Evolutionary conservation across 2,329 filamentous ascomycete genomes (phyloP), one percentile per base, ranked within the genome.

Genomic region (Cyphellophora europaea): DNA sequence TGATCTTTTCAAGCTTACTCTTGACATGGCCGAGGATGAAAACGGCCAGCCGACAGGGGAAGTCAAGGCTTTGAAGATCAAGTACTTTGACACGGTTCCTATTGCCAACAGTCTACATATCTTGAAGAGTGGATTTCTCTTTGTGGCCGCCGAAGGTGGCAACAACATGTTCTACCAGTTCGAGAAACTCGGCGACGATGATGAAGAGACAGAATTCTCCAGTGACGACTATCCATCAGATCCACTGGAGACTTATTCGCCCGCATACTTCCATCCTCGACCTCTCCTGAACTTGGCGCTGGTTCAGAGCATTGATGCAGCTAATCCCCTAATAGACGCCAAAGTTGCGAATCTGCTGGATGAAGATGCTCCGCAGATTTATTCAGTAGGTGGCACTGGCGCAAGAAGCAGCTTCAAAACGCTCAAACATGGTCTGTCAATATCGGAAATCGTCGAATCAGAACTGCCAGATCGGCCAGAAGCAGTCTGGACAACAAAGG

Each of bases 81-180:
- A 95, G 57, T 98, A 96, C 59, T 98, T 96, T 50, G 91, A 98
- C 52, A 98, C 91, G 0, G 82, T 95, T 3, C 89, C 93, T 0
- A 70, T 93, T 23, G 86, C 88, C 1, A 79, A 83, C 0, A 93
- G 76, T 53, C 72, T 99, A 29, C 86, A 87, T 56, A 94, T 98
- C 47, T 62, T 98, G 47, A 94, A 94, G 62, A 94, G 87, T 46
- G 93, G 91, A 17, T 98, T 94, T 54, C 71, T 98, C 8, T 98
- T 91, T 52, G 82, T 89, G 35, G 86, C 87, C 5, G 85, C 84
- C 52, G 89, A 98, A 58, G 87, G 82, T 44, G 91, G 93, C 18
- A 91, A 95, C 55, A 84, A 93, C 54, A 78, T 87, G 41, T 87
- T 98, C 49, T 98, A 96, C 58, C 89, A 96, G 55, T 93, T 99